Conservation (phyloP, 163 green algal species). For the Scenedesmus sp. region DNA sequence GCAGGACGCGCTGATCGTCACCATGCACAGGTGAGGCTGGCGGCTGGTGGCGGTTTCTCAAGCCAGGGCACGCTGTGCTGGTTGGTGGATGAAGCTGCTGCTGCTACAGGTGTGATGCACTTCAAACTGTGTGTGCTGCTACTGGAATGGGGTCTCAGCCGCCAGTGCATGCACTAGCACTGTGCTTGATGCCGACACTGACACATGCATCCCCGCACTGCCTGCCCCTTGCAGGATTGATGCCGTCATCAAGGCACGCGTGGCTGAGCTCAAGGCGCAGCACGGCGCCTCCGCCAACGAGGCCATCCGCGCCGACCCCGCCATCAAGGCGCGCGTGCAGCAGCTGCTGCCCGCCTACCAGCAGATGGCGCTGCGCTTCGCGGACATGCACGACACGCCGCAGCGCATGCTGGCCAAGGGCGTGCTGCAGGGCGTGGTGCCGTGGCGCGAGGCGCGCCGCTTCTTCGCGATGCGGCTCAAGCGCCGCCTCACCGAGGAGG, state of each 20-base stretch:
- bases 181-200: background rate
- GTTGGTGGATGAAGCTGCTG: background rate
- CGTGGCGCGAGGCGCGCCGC: constrained; percentile 83
- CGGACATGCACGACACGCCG: constrained; percentile 98
- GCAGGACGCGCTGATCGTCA: constrained; percentile 80
- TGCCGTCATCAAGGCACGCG: constrained; percentile 60
- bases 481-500: constrained; percentile 82
- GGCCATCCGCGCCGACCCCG: constrained; percentile 41
- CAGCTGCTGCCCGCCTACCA: constrained; percentile 94
- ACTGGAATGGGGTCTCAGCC: too few species aligned
- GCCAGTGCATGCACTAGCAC: too few species aligned
- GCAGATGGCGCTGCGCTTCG: constrained; percentile 94
- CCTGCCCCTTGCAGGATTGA: constrained; percentile 49
- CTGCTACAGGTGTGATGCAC: too few species aligned
- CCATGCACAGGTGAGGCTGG: constrained; percentile 93
- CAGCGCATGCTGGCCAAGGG: constrained; percentile 94
- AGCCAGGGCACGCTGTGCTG: background rate
- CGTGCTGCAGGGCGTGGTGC: constrained; percentile 89
- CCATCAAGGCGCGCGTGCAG: constrained; percentile 79
- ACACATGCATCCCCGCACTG: background rate
- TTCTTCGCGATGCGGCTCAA: constrained; percentile 92
- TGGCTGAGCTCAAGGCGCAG: constrained; percentile 45
- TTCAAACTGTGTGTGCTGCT: too few species aligned
- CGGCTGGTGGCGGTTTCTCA: background rate
- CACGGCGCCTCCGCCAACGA: constrained; percentile 38